Percentiles rank a stretch among this genome's conserved stretches.
These are phyloP conservation scores for Euphorbia pulcherrima DNA, from an alignment of 345 rosid genomes.

Conservation along the genomic window DNA sequence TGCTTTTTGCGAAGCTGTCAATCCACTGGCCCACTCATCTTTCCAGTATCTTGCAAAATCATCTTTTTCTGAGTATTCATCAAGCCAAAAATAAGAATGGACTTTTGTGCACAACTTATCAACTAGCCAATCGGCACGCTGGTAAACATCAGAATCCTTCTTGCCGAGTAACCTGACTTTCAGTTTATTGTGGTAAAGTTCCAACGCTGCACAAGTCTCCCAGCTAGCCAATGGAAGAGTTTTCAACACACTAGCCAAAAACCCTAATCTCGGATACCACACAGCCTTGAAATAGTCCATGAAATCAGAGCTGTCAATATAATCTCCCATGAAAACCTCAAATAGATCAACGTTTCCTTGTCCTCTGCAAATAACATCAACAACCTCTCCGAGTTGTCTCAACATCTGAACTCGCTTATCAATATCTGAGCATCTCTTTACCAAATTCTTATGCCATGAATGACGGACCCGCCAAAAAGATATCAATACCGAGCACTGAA, in stretches of 20 bases:
- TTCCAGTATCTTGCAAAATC: constrained; percentile 71
- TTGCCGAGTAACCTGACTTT: constrained; percentile 73
- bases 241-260: constrained; percentile 56
- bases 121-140: constrained; percentile 91
- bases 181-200: constrained; percentile 81
- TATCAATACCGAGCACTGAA: constrained; percentile 77
- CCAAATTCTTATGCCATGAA: constrained; percentile 84
- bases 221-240: constrained; percentile 77
- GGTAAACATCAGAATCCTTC: constrained; percentile 56
- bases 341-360: constrained; percentile 48
- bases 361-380: constrained; percentile 64
- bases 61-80: constrained; percentile 77
- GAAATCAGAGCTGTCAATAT: constrained; percentile 52
- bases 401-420: constrained; percentile 57
- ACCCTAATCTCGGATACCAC: constrained; percentile 80
- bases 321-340: constrained; percentile 56
- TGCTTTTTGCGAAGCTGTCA: constrained; percentile 80
- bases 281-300: constrained; percentile 80
- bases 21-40: constrained; percentile 87
- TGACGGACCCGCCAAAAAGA: constrained; percentile 86
- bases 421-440: constrained; percentile 64
- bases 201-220: constrained; percentile 84
- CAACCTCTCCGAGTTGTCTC: constrained; percentile 51
- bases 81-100: constrained; percentile 95
- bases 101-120: constrained; percentile 87